phyloP scores from a whole-genome alignment of 139 green algal species.

The Closterium sp. region DNA sequence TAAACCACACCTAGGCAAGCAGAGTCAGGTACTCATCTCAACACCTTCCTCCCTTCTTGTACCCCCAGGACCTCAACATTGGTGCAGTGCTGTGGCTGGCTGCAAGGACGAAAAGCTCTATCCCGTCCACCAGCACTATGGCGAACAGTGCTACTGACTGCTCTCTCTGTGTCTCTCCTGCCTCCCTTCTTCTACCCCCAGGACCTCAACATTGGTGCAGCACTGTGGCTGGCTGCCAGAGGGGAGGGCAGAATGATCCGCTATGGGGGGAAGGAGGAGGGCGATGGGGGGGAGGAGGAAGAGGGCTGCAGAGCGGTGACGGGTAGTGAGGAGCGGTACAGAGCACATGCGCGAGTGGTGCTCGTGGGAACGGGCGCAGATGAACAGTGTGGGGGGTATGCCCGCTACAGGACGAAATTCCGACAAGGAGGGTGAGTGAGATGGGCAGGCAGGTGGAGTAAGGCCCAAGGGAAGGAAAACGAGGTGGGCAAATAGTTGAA shows the following conservation, averaged over 20 bases:
- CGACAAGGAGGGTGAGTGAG: constrained; percentile 30
- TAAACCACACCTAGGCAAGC: too few species aligned
- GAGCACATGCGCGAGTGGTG: constrained; percentile 62
- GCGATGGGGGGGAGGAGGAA: background rate
- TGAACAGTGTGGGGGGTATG: constrained; percentile 90
- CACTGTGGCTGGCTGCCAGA: constrained; percentile 73
- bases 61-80: constrained; percentile 93
- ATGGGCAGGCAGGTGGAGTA: too few species aligned
- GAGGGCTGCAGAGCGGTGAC: background rate
- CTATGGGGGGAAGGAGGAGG: background rate
- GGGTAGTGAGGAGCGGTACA: background rate
- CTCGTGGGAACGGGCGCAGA: constrained; percentile 91
- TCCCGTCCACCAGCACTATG: background rate
- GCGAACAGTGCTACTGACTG: too few species aligned
- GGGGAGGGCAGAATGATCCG: background rate
- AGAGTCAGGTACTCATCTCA: too few species aligned
- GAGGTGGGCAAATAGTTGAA: too few species aligned
- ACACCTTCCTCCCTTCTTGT: too few species aligned
- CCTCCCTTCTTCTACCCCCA: too few species aligned
- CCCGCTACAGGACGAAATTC: constrained; percentile 82
- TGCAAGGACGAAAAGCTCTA: too few species aligned
- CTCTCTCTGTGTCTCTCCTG: too few species aligned
- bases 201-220: constrained; percentile 91
- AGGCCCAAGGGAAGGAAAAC: too few species aligned
- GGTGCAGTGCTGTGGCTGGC: constrained; percentile 82